Evolutionary conservation across 345 rosid genomes (phyloP).

Genomic region (Citrus trifoliata): DNA sequence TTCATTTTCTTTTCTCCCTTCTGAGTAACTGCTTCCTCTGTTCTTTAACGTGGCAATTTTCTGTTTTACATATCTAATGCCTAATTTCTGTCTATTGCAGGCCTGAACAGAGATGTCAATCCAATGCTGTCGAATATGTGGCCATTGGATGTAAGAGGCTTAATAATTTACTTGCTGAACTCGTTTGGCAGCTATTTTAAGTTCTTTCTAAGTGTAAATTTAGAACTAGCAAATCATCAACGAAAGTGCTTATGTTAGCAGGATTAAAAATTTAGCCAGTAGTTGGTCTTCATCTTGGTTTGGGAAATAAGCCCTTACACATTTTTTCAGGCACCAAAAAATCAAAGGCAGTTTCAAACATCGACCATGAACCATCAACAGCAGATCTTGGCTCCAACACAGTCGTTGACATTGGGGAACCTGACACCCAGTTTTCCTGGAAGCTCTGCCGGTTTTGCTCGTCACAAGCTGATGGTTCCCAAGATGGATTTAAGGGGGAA

Average conservation of each 20-base stretch:
- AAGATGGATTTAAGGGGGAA: slow-evolving; percentile 7
- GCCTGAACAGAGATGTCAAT: slow-evolving; percentile 6
- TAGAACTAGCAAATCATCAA: background rate
- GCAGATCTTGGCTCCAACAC: background rate
- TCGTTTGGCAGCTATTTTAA: background rate
- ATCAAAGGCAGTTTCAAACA: slow-evolving; percentile 9
- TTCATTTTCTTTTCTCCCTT: background rate
- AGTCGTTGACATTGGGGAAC: slow-evolving; percentile 3
- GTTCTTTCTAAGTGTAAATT: background rate
- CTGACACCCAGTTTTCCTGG: slow-evolving; percentile 2
- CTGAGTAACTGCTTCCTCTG: background rate
- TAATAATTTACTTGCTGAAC: background rate
- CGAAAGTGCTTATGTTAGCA: background rate
- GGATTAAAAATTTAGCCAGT: background rate
- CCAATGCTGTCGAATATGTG: background rate
- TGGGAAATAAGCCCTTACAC: background rate
- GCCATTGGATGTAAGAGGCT: slow-evolving; percentile 18
- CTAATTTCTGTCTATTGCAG: slow-evolving; percentile 13
- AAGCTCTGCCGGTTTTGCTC: slow-evolving; percentile 12
- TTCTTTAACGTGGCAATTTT: slow-evolving; percentile 1
- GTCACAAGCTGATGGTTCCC: slow-evolving; percentile 4
- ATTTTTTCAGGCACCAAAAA: slow-evolving; percentile 15
- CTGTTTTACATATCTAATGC: background rate
- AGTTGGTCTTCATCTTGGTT: background rate
- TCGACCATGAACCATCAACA: slow-evolving; percentile 11